Conservation (phyloP, 768 basidiomycete species). For the Russula vinacea region DNA sequence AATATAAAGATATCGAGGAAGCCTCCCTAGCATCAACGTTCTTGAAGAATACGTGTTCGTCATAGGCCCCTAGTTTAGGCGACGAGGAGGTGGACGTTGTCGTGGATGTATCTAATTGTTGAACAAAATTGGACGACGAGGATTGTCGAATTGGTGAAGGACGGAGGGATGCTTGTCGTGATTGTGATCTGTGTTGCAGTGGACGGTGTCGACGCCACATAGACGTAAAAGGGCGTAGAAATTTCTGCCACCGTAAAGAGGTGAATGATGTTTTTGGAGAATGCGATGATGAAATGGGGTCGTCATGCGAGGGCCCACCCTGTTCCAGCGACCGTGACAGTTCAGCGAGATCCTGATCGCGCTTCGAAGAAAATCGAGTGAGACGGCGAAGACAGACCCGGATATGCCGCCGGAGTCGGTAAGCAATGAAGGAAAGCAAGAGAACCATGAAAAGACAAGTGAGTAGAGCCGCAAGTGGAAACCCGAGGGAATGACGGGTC, state of each 20-base stretch:
- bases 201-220: constrained; percentile 27
- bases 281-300: constrained; percentile 13
- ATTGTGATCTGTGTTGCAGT: constrained; percentile 18
- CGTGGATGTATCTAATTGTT: constrained; percentile 21
- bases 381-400: constrained; percentile 41
- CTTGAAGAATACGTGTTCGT: constrained; percentile 22
- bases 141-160: constrained; percentile 34
- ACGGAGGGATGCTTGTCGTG: constrained; percentile 31
- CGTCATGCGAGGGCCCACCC: constrained; percentile 29
- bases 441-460: constrained; percentile 50
- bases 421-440: constrained; percentile 45
- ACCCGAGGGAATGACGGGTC: constrained; percentile 62
- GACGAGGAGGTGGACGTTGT: constrained; percentile 24
- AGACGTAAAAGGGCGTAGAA: constrained; percentile 19
- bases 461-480: constrained; percentile 63
- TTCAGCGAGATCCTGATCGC: constrained; percentile 32
- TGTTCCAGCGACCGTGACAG: constrained; percentile 38
- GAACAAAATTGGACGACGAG: constrained; percentile 28
- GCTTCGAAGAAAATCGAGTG: constrained; percentile 26
- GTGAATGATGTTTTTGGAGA: constrained; percentile 7
- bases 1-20: constrained; percentile 39
- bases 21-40: constrained; percentile 23
- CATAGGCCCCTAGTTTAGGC: constrained; percentile 24
- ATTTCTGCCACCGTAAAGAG: constrained; percentile 12
- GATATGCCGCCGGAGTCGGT: constrained; percentile 58